phyloP scores from a whole-genome alignment of 768 basidiomycete genomes.

The Sarcodon aspratus region DNA sequence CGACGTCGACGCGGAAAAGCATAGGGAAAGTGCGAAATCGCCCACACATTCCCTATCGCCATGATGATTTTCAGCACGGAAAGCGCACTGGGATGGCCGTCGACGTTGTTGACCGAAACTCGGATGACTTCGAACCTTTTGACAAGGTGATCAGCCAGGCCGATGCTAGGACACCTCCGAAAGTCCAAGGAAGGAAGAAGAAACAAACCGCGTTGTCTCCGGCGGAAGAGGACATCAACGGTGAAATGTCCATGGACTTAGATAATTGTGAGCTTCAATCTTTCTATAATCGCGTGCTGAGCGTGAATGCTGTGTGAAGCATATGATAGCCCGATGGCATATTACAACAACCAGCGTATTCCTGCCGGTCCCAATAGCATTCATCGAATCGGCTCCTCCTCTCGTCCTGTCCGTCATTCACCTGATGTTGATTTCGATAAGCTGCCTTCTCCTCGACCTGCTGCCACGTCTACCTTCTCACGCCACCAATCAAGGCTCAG shows the following conservation, averaged over 20 bases:
- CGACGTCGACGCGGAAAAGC: background rate
- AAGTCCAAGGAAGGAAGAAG: constrained; percentile 32
- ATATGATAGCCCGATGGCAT: constrained; percentile 14
- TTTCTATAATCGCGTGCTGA: too few species aligned
- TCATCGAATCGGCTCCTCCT: constrained; percentile 19
- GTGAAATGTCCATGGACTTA: constrained; percentile 72
- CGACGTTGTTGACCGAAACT: constrained; percentile 54
- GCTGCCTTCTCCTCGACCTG: constrained; percentile 18
- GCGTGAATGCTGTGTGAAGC: background rate
- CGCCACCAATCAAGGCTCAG: background rate
- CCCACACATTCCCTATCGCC: constrained; percentile 69
- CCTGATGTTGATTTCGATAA: constrained; percentile 24
- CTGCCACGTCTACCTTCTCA: background rate
- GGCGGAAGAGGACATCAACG: constrained; percentile 34
- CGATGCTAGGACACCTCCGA: constrained; percentile 53
- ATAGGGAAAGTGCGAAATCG: constrained; percentile 7
- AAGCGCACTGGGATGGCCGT: constrained; percentile 74
- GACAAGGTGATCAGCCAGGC: constrained; percentile 63
- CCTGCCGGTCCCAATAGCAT: constrained; percentile 3
- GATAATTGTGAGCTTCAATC: constrained; percentile 45
- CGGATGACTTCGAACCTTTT: constrained; percentile 78
- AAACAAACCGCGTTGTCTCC: constrained; percentile 21
- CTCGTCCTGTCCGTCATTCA: constrained; percentile 14
- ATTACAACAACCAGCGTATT: constrained; percentile 16
- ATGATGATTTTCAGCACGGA: constrained; percentile 65